Base-by-base conservation (phyloP, 1,139 yeast genomes). In the Saccharomyces hybrid region DNA sequence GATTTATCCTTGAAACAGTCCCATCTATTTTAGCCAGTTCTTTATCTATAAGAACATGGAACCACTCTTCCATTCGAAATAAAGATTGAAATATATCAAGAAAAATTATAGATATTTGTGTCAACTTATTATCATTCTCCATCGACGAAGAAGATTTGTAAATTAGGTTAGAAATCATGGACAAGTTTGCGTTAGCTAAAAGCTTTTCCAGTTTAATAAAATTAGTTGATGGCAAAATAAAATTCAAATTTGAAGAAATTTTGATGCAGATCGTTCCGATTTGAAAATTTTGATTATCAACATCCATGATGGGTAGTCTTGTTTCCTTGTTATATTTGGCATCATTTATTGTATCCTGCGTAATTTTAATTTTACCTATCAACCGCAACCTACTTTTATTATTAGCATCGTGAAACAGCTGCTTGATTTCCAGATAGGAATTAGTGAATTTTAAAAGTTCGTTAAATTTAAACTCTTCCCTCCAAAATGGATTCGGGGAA, bases 1-100 rank as follows among this genome's bases (percentile, higher is more conserved):
- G 42, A 14, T 38, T 38, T 38, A 38, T 38, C 9, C 42, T 38
- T 5, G 59, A 48, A 20, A 67, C 55, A 5, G 64, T 57, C 5
- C 57, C 14, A 77, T 81, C 71, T 63, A 76, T 59, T 60, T 77
- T 71, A 3, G 75, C 71, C 49, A 86, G 73, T 64, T 89, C 97
- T 20, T 73, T 76, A 49, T 83, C 84, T 72, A 88, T 82, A 56
- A 89, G 71, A 1, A 83, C 77, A 56, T 78, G 77, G 59, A 89
- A 82, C 89, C 91, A 88, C 26, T 77, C 79, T 52, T 80, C 80
- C 63, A 84, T 91, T 47, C 76, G 76, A 2, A 81, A 80, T 48
- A 86, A 70, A 48, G 84, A 75, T 65, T 84, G 90, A 64, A 83
- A 85, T 25, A 84, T 78, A 66, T 86, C 89, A 54, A 86, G 66